Evolutionary conservation across 306 rosid species (phyloP).

Genomic region (Nissolia schottii): DNA sequence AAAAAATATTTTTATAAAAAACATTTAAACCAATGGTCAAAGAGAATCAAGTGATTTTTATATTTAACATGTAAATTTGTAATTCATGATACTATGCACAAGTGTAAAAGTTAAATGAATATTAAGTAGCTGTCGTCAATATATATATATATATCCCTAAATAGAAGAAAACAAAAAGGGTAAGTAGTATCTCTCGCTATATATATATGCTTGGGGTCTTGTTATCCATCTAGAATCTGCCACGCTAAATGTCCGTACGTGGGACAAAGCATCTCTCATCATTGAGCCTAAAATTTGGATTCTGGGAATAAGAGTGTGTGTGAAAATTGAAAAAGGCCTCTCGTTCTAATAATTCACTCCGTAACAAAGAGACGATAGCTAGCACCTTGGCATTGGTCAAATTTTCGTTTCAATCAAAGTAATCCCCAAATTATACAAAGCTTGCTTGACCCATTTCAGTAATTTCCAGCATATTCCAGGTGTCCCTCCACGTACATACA

Average conservation of each 20-base stretch:
- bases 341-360: too few relatives aligned
- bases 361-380: too few relatives aligned
- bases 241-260: not conserved
- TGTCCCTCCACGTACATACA: slow-evolving; percentile 30
- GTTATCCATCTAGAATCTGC: not conserved
- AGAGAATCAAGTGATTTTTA: too few relatives aligned
- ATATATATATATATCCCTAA: too few relatives aligned
- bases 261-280: slow-evolving; percentile 4
- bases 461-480: slow-evolving; percentile 27
- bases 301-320: not conserved
- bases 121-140: not conserved
- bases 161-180: not conserved
- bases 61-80: too few relatives aligned
- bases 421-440: too few relatives aligned
- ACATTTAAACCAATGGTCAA: too few relatives aligned
- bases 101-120: not conserved
- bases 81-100: too few relatives aligned
- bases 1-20: too few relatives aligned
- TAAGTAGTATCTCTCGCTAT: not conserved
- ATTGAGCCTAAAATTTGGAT: not conserved
- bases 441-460: not conserved
- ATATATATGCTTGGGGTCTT: too few relatives aligned
- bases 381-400: slow-evolving; percentile 25
- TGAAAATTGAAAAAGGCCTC: not conserved
- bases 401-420: slow-evolving; percentile 35